A percentile compares a stretch with the other conserved stretches of the same genome.
phyloP scores from a whole-genome alignment of 495 filamentous ascomycete species.

The Hypoxylon cercidicola region DNA sequence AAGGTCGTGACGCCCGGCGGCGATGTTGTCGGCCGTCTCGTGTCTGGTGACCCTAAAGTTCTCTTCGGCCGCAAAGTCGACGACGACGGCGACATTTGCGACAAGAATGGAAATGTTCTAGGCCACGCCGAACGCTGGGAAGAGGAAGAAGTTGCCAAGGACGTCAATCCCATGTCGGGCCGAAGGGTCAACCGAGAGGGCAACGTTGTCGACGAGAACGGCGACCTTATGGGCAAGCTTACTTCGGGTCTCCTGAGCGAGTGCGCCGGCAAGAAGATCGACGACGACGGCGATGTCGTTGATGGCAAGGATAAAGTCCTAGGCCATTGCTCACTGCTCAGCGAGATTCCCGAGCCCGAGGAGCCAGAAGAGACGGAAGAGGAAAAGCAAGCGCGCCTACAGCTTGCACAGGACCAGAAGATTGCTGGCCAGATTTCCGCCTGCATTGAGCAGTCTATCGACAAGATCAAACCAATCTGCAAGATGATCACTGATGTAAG shows the following conservation, averaged over 20 bases:
- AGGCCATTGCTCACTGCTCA: conserved; percentile 81
- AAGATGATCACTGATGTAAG: conserved; percentile 87
- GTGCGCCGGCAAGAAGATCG: conserved; percentile 80
- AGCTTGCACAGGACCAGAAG: conserved; percentile 74
- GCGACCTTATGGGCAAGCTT: conserved; percentile 81
- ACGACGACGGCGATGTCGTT: conserved; percentile 86
- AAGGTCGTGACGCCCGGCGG: conserved; percentile 70
- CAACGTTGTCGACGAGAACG: conserved; percentile 82
- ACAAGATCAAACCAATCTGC: conserved; percentile 84
- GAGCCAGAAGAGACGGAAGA: conserved; percentile 59
- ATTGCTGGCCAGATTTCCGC: conserved; percentile 79
- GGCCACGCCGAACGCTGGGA: conserved; percentile 86
- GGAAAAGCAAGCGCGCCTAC: conserved; percentile 63
- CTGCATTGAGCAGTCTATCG: conserved; percentile 81
- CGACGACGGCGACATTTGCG: conserved; percentile 83
- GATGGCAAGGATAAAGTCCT: conserved; percentile 83
- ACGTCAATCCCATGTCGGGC: conserved; percentile 71
- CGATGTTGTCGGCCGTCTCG: conserved; percentile 76
- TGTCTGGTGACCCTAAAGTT: conserved; percentile 75
- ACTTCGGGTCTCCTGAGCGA: conserved; percentile 76
- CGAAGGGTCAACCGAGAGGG: conserved; percentile 83
- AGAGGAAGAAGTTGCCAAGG: conserved; percentile 75
- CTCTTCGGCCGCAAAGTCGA: conserved; percentile 82
- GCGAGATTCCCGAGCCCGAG: conserved; percentile 73
- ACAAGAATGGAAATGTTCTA: conserved; percentile 83